phyloP scores from a whole-genome alignment of 768 basidiomycete species.

The Termitomyces sp. region DNA sequence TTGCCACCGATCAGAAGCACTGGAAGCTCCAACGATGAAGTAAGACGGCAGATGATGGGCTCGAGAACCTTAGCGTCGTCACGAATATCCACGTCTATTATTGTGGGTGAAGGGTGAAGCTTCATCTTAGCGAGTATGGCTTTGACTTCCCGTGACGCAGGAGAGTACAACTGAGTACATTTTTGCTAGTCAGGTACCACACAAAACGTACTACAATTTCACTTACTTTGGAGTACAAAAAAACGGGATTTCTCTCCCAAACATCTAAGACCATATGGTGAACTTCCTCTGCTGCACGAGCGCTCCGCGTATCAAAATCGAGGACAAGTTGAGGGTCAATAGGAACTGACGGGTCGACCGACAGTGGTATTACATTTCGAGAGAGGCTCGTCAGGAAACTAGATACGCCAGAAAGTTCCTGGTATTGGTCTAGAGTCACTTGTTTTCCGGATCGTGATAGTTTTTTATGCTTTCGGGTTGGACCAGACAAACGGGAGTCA shows the following conservation, averaged over 20 bases:
- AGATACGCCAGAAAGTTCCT: slow-evolving; percentile 73
- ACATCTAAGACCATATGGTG: slow-evolving; percentile 53
- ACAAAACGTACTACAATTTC: neutral
- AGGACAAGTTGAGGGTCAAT: slow-evolving; percentile 80
- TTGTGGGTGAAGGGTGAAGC: slow-evolving; percentile 55
- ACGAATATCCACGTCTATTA: slow-evolving; percentile 70
- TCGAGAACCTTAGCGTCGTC: slow-evolving; percentile 61
- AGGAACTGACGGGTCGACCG: slow-evolving; percentile 55
- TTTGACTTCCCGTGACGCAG: slow-evolving; percentile 64
- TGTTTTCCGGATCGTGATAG: slow-evolving; percentile 25
- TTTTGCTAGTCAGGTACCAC: neutral
- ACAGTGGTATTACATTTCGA: slow-evolving; percentile 66
- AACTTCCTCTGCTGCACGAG: slow-evolving; percentile 57
- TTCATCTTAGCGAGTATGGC: slow-evolving; percentile 47
- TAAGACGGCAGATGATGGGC: slow-evolving; percentile 60
- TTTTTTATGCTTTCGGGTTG: slow-evolving; percentile 18
- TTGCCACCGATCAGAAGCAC: slow-evolving; percentile 66
- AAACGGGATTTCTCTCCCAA: slow-evolving; percentile 70
- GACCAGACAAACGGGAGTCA: slow-evolving; percentile 25
- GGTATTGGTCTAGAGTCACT: slow-evolving; percentile 40
- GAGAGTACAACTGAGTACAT: slow-evolving; percentile 50
- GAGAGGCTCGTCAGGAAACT: slow-evolving; percentile 70
- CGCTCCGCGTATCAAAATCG: slow-evolving; percentile 74
- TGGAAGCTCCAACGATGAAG: slow-evolving; percentile 49
- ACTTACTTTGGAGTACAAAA: slow-evolving; percentile 67